Percentiles rank a stretch among this genome's conserved stretches.
Evolutionary conservation across 31 red algal species (phyloP).

Genomic region (Odonthalia washingtoniensis): DNA sequence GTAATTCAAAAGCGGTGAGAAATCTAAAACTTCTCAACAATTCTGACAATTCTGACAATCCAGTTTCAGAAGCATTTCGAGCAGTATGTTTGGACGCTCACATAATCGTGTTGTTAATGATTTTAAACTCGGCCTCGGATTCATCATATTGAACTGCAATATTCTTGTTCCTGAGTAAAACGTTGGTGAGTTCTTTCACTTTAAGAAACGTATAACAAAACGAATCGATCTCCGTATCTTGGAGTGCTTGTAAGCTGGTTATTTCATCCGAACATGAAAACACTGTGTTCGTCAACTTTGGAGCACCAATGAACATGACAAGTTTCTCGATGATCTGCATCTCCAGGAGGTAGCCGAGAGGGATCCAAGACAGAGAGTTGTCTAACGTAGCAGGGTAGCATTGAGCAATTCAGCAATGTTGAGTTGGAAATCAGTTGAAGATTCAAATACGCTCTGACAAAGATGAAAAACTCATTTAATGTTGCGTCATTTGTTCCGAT

Average conservation of each 20-base stretch:
- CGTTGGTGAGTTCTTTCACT: constrained; percentile 71
- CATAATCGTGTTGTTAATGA: constrained; percentile 93
- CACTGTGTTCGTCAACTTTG: constrained; percentile 68
- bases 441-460: constrained; percentile 91
- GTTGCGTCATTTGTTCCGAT: constrained; percentile 91
- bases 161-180: constrained; percentile 74
- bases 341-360: constrained; percentile 98
- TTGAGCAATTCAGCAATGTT: constrained; percentile 65
- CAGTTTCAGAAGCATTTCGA: constrained; percentile 97
- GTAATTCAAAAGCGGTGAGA: constrained; percentile 77
- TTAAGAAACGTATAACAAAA: constrained; percentile 75
- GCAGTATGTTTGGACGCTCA: constrained; percentile 99
- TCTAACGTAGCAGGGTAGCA: constrained; percentile 91
- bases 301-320: constrained; percentile 61
- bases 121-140: constrained; percentile 85
- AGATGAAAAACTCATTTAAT: constrained; percentile 93
- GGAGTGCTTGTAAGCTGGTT: constrained; percentile 46
- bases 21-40: constrained; percentile 87
- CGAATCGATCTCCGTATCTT: constrained; percentile 83
- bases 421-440: constrained; percentile 71
- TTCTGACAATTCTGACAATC: constrained; percentile 85
- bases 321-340: constrained; percentile 93
- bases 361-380: constrained; percentile 97
- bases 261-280: constrained; percentile 94
- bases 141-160: constrained; percentile 85